These are phyloP conservation scores for Xanthoconium purpureum DNA, from an alignment of 768 basidiomycete species.

Conservation along the genomic window DNA sequence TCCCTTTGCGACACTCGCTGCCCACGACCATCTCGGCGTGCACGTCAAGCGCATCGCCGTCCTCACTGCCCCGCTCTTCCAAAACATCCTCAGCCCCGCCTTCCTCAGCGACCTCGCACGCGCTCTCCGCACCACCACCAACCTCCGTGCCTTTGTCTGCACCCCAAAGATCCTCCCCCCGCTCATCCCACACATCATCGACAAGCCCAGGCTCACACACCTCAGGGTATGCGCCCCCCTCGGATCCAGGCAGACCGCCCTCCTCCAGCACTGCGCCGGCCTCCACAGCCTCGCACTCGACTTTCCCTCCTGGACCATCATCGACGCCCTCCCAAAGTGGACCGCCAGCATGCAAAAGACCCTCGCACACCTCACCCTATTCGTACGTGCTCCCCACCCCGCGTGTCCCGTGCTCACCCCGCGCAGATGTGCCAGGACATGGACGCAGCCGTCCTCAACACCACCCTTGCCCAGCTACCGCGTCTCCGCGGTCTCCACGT, in stretches of 20 bases:
- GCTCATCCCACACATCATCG: slow-evolving; percentile 46
- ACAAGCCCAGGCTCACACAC: slow-evolving; percentile 42
- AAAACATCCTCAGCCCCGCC: slow-evolving; percentile 33
- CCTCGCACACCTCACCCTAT: slow-evolving; percentile 55
- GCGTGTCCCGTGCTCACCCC: background rate
- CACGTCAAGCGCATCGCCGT: slow-evolving; percentile 64
- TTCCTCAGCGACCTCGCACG: slow-evolving; percentile 54
- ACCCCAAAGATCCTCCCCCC: slow-evolving; percentile 44
- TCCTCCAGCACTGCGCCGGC: slow-evolving; percentile 38
- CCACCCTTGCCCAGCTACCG: slow-evolving; percentile 48
- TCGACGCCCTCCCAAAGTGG: slow-evolving; percentile 62
- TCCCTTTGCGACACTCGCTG: slow-evolving; percentile 57
- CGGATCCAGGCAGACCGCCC: slow-evolving; percentile 46
- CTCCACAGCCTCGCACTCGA: slow-evolving; percentile 53
- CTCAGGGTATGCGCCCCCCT: slow-evolving; percentile 53
- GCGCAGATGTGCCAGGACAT: slow-evolving; percentile 54
- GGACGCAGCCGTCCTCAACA: slow-evolving; percentile 49
- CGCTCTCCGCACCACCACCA: slow-evolving; percentile 47
- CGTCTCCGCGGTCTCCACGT: slow-evolving; percentile 57
- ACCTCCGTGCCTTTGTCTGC: slow-evolving; percentile 57
- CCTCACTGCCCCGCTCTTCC: slow-evolving; percentile 42
- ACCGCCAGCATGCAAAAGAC: slow-evolving; percentile 38
- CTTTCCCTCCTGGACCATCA: slow-evolving; percentile 57
- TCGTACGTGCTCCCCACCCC: slow-evolving; percentile 40
- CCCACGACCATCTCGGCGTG: slow-evolving; percentile 50